Percentiles rank a stretch among this genome's conserved stretches.
phyloP scores from a whole-genome alignment of 108 stramenopile species.

The Cyclotella choctawhatcheeana region DNA sequence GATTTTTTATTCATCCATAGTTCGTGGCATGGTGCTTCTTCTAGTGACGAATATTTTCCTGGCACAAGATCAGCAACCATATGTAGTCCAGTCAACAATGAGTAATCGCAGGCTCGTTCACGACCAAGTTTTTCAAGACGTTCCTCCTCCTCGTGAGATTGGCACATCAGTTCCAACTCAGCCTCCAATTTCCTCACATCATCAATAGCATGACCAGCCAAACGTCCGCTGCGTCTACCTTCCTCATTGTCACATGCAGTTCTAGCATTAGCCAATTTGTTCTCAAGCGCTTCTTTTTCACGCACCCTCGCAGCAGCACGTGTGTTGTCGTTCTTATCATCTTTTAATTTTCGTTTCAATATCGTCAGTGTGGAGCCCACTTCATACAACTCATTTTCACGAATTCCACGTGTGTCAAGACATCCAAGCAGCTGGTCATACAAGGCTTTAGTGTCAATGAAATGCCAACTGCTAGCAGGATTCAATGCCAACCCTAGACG shows the following conservation, averaged over 20 bases:
- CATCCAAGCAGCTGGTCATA: conserved; percentile 67
- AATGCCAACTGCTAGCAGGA: conserved; percentile 69
- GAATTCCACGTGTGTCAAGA: conserved; percentile 76
- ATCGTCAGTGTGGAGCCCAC: conserved; percentile 43
- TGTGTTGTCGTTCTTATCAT: conserved; percentile 66
- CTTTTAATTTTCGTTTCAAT: conserved; percentile 61
- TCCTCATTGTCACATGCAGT: conserved; percentile 55
- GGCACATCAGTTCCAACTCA: conserved; percentile 50
- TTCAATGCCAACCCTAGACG: conserved; percentile 46
- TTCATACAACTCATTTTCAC: conserved; percentile 68
- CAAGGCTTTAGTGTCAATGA: conserved; percentile 71
- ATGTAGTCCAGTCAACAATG: conserved; percentile 64
- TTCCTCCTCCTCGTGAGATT: conserved; percentile 48
- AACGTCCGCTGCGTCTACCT: conserved; percentile 73
- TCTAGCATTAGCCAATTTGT: conserved; percentile 67
- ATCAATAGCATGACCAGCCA: conserved; percentile 65
- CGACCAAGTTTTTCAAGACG: conserved; percentile 38
- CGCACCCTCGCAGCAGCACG: conserved; percentile 41
- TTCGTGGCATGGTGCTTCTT: conserved; percentile 34
- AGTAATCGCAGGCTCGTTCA: conserved; percentile 50
- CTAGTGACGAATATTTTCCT: conserved; percentile 18
- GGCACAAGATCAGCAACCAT: conserved; percentile 56
- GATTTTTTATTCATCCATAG: conserved; percentile 44
- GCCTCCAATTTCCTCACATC: conserved; percentile 58
- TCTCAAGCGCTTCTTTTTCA: conserved; percentile 65